Base-by-base conservation (phyloP, 345 rosid genomes). In the Toxicodendron radicans region DNA sequence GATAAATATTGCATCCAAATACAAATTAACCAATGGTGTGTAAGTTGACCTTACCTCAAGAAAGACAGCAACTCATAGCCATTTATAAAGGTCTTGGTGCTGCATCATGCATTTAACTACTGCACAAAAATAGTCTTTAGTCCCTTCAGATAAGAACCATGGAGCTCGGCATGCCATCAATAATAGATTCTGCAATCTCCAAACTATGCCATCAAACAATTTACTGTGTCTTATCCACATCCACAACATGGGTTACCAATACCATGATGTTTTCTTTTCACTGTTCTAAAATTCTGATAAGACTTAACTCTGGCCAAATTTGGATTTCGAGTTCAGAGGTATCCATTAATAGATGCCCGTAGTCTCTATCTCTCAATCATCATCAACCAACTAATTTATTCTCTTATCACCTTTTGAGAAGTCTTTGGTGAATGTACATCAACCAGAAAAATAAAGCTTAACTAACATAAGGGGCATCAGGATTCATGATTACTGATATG, bases 181-280 rank as follows among this genome's bases (percentile, higher is more conserved):
- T 27, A 71, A 71, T 70, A 63, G 80, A 76, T 81, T 64, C 65
- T 78, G 76, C 53, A 71, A 78, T 78, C 76, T 76, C 52, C 18
- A 49, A 24, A 27, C 16, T 7, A 61, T 60, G 33, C 59, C 43
- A 57, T 4, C 14, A 6, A 9, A 45, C 38, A 13, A 7, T 33
- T 16, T 4, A 58, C 48, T 7, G 32, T 48, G 61, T 49, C 68
- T 69, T 69, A 54, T 69, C 61, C 68, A 1, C 30, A 27, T 27
- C 16, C 4, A 35, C 52, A 41, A 20, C 38, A 30, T 54, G 62
- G 62, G 51, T 69, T 62, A 20, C 32, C 72, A 60, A n/a, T 54
- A 27, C 30, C 30, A 27, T 27, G 30, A 27, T 27, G 51, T 35
- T 69, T 33, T 14, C 52, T 16, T 27, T 38, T 13, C 73, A 53